Conservation (phyloP, 306 rosid genomes). For the Trichosanthes truncata region DNA sequence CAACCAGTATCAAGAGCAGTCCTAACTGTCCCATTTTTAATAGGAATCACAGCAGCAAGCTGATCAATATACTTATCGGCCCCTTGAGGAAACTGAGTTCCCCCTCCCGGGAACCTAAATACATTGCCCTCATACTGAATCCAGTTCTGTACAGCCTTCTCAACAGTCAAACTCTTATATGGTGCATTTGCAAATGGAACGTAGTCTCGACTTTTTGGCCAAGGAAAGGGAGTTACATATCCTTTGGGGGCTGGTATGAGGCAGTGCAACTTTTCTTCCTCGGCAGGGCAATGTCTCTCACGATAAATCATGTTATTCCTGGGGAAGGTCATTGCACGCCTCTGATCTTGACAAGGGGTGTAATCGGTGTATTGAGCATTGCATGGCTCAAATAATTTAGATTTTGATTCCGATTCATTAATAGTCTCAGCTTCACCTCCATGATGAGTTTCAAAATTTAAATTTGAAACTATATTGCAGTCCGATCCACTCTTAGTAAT, state of each 20-base stretch:
- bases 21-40: constrained; percentile 76
- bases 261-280: constrained; percentile 82
- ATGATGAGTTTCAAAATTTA: constrained; percentile 87
- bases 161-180: constrained; percentile 91
- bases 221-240: constrained; percentile 90
- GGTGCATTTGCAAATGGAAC: constrained; percentile 98
- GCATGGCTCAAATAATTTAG: constrained; percentile 56
- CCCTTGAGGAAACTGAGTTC: constrained; percentile 96
- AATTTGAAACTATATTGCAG: constrained; percentile 44
- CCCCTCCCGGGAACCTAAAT: constrained; percentile 90
- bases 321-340: constrained; percentile 87
- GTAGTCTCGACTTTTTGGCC: constrained; percentile 98
- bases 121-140: constrained; percentile 94
- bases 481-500: constrained; percentile 49
- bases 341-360: constrained; percentile 96
- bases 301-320: constrained; percentile 74
- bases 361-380: constrained; percentile 43
- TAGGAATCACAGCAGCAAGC: constrained; percentile 86
- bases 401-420: constrained; percentile 36
- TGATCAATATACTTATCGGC: constrained; percentile 92
- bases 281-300: constrained; percentile 82
- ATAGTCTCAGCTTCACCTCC: constrained; percentile 49
- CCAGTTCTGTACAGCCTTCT: constrained; percentile 99
- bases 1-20: constrained; percentile 97
- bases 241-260: constrained; percentile 90